These are phyloP conservation scores for Saccharomyces pastorianus DNA, from an alignment of 1,139 yeast genomes.

Conservation along the genomic window DNA sequence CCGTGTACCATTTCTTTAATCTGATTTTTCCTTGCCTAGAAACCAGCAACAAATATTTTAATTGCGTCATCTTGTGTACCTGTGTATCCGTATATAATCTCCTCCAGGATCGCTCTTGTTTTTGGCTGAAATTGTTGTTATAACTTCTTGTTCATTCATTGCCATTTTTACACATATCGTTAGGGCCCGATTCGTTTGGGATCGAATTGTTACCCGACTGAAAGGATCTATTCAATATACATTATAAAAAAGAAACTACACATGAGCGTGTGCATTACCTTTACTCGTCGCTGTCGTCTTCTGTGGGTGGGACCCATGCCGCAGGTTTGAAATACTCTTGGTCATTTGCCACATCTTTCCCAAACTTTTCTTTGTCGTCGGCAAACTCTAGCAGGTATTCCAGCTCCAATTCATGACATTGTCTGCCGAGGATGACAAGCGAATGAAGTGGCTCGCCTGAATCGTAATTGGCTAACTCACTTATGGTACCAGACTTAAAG, in stretches of 20 bases:
- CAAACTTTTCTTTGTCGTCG: constrained; percentile 55
- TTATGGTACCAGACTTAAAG: constrained; percentile 78
- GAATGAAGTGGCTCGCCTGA: constrained; percentile 95
- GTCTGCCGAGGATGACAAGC: constrained; percentile 81
- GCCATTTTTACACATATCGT: not conserved
- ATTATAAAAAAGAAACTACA: not conserved
- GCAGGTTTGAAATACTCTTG: constrained; percentile 64
- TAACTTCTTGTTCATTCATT: not conserved
- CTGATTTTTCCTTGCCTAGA: constrained; percentile 95
- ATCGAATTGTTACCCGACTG: not conserved
- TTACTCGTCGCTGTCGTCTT: constrained; percentile 24
- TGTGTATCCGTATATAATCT: not conserved
- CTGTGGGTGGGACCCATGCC: constrained; percentile 36
- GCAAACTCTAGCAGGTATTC: constrained; percentile 77
- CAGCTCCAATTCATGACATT: constrained; percentile 86
- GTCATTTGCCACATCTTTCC: constrained; percentile 52
- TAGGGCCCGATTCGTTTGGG: not conserved
- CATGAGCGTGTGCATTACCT: not conserved
- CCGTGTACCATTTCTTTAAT: constrained; percentile 85
- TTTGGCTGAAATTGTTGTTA: not conserved
- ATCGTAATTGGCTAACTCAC: constrained; percentile 68
- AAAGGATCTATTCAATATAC: not conserved
- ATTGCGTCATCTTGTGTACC: constrained; percentile 43
- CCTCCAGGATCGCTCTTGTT: not conserved
- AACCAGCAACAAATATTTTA: constrained; percentile 68